phyloP scores from a whole-genome alignment of 495 filamentous ascomycete genomes.

The Hypoxylon subgilvum region DNA sequence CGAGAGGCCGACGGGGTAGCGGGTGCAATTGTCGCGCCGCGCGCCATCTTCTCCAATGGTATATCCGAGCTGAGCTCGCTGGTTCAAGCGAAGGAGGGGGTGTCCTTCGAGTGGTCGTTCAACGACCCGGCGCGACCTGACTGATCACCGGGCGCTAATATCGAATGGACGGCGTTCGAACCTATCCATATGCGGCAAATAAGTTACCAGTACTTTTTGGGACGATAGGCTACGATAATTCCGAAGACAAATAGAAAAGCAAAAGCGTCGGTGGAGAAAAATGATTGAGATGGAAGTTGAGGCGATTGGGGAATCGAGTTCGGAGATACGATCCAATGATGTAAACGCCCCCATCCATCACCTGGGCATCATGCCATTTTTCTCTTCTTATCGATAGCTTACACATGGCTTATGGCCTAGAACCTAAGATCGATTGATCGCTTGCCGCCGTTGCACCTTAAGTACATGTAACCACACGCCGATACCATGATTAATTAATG shows the following conservation, averaged over 20 bases:
- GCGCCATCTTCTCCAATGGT: conserved; percentile 44
- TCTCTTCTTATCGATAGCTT: conserved; percentile 19
- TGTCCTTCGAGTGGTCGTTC: conserved; percentile 1
- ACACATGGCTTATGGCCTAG: not conserved
- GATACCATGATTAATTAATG: too few species aligned
- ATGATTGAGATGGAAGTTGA: conserved; percentile 5
- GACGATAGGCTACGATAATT: not conserved
- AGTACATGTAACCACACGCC: too few species aligned
- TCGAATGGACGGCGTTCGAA: not conserved
- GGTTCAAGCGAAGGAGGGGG: conserved; percentile 13
- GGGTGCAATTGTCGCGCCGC: conserved; percentile 37
- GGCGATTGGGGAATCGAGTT: conserved; percentile 21
- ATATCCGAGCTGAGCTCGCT: conserved; percentile 20
- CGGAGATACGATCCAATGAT: conserved; percentile 33
- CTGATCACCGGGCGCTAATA: conserved; percentile 1
- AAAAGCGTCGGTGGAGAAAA: conserved; percentile 2
- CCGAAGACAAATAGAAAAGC: not conserved
- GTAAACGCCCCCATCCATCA: conserved; percentile 13
- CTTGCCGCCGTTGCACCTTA: too few species aligned
- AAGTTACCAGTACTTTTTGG: too few species aligned
- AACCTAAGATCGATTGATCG: not conserved
- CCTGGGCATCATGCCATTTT: conserved; percentile 24
- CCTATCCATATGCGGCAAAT: conserved; percentile 9
- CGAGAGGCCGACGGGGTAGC: conserved; percentile 33
- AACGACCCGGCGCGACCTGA: conserved; percentile 10